Percentiles rank a stretch among this genome's conserved stretches.
Conservation (phyloP, 805 yeast genomes). For the Yarrowia sp. region DNA sequence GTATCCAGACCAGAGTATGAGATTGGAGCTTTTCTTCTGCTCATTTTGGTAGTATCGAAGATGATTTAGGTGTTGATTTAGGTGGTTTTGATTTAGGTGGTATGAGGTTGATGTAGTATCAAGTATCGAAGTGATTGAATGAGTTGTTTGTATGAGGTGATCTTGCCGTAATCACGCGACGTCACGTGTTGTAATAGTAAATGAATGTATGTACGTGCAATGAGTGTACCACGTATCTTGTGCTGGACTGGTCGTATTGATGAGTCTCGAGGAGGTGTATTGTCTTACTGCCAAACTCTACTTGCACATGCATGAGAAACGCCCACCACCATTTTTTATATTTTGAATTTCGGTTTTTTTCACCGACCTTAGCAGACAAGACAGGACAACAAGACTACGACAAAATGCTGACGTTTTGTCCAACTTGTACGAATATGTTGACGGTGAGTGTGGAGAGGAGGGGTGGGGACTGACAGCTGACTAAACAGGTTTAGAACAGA, state of each 20-base stretch:
- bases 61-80: background rate
- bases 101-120: no score
- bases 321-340: constrained; percentile 21
- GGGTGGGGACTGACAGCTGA: background rate
- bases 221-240: no score
- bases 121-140: no score
- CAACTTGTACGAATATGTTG: constrained; percentile 89
- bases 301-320: constrained; percentile 2
- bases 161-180: no score
- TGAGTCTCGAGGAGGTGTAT: no score
- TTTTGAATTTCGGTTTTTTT: background rate
- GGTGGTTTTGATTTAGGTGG: background rate
- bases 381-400: background rate
- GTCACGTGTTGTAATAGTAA: no score
- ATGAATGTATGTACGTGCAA: no score
- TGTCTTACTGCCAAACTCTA: background rate
- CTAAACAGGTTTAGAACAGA: no score
- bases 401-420: constrained; percentile 88
- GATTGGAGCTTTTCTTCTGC: background rate
- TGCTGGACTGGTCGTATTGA: no score
- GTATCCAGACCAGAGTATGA: background rate
- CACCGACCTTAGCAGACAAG: background rate
- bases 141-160: background rate
- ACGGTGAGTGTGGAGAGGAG: constrained; percentile 44
- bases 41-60: background rate